A percentile compares a stretch with the other conserved stretches of the same genome.
Evolutionary conservation across 371 early-diverging fungal species (phyloP).

Genomic region (Mucor irregularis): DNA sequence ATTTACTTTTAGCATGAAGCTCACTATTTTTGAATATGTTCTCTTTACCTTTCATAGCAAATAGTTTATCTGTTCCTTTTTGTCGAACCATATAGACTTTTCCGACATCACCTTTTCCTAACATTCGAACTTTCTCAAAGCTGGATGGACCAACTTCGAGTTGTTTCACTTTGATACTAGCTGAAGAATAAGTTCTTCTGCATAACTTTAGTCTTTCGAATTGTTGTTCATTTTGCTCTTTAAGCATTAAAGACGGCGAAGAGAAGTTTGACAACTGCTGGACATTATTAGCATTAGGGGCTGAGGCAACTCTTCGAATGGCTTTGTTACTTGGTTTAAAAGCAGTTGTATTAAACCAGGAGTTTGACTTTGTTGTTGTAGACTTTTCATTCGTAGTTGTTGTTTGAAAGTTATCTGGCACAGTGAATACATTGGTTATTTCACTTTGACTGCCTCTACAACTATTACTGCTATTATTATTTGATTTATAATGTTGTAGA

Average conservation of each 20-base stretch:
- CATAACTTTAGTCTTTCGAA: conserved; percentile 24
- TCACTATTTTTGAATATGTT: neutral
- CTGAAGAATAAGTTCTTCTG: conserved; percentile 71
- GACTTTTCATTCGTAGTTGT: conserved; percentile 8
- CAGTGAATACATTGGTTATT: conserved; percentile 22
- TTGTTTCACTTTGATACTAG: conserved; percentile 72
- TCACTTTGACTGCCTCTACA: conserved; percentile 2
- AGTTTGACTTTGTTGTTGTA: conserved; percentile 40
- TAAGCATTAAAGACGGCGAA: conserved; percentile 19
- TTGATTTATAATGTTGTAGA: conserved; percentile 3
- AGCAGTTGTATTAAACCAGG: conserved; percentile 39
- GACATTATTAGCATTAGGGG: conserved; percentile 51
- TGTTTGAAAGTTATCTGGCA: conserved; percentile 41
- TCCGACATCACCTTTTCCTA: conserved; percentile 97
- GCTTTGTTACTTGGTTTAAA: conserved; percentile 26
- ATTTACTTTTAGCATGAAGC: neutral
- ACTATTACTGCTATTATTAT: conserved; percentile 4
- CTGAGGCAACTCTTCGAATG: conserved; percentile 62
- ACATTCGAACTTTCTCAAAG: conserved; percentile 80
- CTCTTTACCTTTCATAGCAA: conserved; percentile 87
- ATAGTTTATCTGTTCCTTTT: conserved; percentile 81
- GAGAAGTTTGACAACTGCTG: neutral
- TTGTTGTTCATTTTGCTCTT: conserved; percentile 7
- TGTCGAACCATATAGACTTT: conserved; percentile 93
- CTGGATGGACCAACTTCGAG: conserved; percentile 81